Percentiles rank a stretch among this genome's conserved stretches.
These are phyloP conservation scores for Dactylellina leptospora DNA, from an alignment of 2,329 filamentous ascomycete species.

Conservation along the genomic window DNA sequence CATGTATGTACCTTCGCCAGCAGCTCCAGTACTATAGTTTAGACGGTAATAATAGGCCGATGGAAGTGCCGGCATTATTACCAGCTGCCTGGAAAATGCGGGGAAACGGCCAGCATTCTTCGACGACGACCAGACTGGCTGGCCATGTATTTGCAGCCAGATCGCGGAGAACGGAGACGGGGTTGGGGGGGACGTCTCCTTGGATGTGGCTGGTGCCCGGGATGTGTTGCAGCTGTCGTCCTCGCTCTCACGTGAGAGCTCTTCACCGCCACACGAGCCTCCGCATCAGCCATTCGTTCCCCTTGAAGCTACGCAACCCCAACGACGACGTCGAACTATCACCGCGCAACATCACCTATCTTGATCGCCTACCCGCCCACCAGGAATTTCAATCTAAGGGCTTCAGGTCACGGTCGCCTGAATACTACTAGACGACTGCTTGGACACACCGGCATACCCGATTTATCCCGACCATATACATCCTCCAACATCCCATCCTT, in stretches of 20 bases:
- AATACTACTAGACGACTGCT: neutral
- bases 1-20: constrained; percentile 26
- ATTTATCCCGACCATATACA: constrained; percentile 1
- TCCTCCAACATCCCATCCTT: neutral
- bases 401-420: constrained; percentile 15
- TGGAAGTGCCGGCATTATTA: constrained; percentile 50
- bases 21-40: constrained; percentile 38
- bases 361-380: neutral
- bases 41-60: constrained; percentile 50
- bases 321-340: constrained; percentile 22
- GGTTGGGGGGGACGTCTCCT: constrained; percentile 28
- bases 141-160: constrained; percentile 5
- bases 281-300: constrained; percentile 32
- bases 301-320: constrained; percentile 30
- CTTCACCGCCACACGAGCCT: constrained; percentile 29
- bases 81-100: constrained; percentile 52
- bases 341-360: constrained; percentile 19
- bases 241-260: constrained; percentile 14
- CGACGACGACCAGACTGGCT: constrained; percentile 12
- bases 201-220: constrained; percentile 21
- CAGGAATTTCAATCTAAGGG: neutral
- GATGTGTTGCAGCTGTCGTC: constrained; percentile 25
- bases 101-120: constrained; percentile 40
- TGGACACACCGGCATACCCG: constrained; percentile 15
- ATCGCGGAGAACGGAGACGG: constrained; percentile 50